phyloP scores from a whole-genome alignment of 2,329 filamentous ascomycete species.

The Aspergillus versicolor region DNA sequence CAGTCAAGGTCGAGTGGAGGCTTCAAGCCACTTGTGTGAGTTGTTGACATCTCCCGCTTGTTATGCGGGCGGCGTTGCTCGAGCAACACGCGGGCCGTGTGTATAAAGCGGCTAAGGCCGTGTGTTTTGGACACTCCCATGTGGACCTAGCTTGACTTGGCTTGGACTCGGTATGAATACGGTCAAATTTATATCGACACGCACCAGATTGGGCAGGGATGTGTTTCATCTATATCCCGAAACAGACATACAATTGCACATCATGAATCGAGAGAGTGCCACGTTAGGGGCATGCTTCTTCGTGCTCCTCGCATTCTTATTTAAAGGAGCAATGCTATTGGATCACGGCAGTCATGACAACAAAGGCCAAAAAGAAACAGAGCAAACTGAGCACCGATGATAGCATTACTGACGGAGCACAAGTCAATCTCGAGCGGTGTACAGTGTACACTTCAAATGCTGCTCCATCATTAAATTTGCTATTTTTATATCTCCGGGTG shows the following conservation, averaged over 20 bases:
- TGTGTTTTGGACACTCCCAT: constrained; percentile 3
- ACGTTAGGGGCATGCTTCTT: neutral
- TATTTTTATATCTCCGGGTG: neutral
- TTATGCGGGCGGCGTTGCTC: constrained; percentile 33
- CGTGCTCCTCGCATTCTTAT: neutral
- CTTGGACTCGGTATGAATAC: neutral
- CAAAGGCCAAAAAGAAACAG: neutral
- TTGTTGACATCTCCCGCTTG: constrained; percentile 26
- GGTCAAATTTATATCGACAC: neutral
- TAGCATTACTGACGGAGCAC: neutral
- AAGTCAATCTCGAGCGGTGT: too few species aligned
- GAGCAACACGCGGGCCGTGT: constrained; percentile 29
- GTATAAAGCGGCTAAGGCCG: constrained; percentile 12
- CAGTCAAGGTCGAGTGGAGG: constrained; percentile 14
- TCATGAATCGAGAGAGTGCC: neutral
- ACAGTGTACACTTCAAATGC: neutral
- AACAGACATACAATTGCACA: neutral
- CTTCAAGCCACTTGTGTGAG: constrained; percentile 16
- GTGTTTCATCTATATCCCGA: neutral
- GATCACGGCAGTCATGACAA: neutral
- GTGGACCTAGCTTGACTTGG: neutral
- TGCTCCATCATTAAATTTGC: neutral
- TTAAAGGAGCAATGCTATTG: neutral
- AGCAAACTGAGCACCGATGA: neutral
- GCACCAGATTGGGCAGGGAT: neutral